A percentile compares a stretch with the other conserved stretches of the same genome.
Evolutionary conservation across 306 rosid species (phyloP).

Genomic region (Vachellia collinsii): DNA sequence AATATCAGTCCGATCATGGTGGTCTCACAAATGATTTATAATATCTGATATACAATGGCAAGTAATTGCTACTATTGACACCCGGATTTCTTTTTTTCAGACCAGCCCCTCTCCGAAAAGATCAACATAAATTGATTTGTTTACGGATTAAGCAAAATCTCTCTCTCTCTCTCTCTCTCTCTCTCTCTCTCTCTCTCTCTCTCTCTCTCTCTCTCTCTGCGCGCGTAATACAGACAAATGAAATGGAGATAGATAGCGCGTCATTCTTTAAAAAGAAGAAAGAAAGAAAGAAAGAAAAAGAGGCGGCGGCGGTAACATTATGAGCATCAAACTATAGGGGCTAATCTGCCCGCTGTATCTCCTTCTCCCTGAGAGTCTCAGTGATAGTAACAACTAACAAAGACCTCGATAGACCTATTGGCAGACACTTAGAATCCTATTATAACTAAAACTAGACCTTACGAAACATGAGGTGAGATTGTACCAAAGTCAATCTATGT

Average conservation of each 20-base stretch:
- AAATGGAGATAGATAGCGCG: background rate
- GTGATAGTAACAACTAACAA: background rate
- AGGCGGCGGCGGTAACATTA: background rate
- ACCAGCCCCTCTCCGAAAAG: background rate
- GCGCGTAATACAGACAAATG: background rate
- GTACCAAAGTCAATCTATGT: background rate
- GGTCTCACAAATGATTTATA: background rate
- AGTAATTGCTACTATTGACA: background rate
- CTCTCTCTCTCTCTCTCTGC: background rate
- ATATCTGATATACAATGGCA: background rate
- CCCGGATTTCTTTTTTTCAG: background rate
- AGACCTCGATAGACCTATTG: background rate
- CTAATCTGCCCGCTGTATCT: background rate
- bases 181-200: background rate
- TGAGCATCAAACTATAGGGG: background rate
- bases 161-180: background rate
- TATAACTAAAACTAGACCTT: background rate
- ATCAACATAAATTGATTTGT: background rate
- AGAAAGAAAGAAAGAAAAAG: background rate
- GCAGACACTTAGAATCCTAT: background rate
- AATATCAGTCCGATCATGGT: no score
- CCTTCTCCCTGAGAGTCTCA: background rate
- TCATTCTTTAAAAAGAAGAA: background rate
- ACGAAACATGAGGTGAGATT: constrained; percentile 1
- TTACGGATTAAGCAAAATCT: background rate